Base-by-base conservation (phyloP, 163 green algal genomes). In the Volvox carteri region DNA sequence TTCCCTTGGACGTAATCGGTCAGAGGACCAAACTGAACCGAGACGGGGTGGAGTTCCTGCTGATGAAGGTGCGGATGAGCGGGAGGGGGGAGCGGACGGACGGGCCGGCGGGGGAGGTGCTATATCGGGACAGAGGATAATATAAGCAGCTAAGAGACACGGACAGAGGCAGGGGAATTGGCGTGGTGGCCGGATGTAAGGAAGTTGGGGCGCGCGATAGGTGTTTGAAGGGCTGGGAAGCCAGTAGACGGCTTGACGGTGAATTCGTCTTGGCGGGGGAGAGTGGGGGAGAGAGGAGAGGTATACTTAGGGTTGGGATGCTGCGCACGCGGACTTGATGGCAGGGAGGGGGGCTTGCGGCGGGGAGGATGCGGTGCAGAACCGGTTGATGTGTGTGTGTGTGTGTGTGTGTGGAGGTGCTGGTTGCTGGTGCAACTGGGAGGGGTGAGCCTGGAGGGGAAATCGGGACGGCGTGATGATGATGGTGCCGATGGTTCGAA, bases 21-120 rank as follows among this genome's bases (percentile, higher is more conserved):
- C 84, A 94, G 54, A 92, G 93, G 52, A 98, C 98, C 54, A 98
- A 99, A 93, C 95, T 99, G 74, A 86, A 88, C n/a, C 12, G 93
- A 4, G 98, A 99, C 70, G 98, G 97, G 8, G 98, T 99, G 6
- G 98, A 99, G 93, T 98, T 99, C 88, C 94, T 99, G 85, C 94
- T 99, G 23, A 99, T 99, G 97, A 99, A 99, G 96, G 84, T 92
- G 74, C 91, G 91, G 21, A 28, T 23, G 54, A 75, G 95, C 14
- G 86, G 85, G 35, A 88, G 86, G 62, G 35, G 78, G 73, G 54
- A 28, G 4, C 28, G 72, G 28, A 11, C 54, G 4, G 25, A 28
- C 19, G 3, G 8, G 54, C 54, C 2, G 54, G 28, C 28, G 54
- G 54, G 54, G 7, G 54, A 60, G 16, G 50, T 60, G 12, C 19